Evolutionary conservation across 208 protist species (phyloP), one percentile per base, ranked within the genome.

Genomic region (Acanthamoeba lenticulata): DNA sequence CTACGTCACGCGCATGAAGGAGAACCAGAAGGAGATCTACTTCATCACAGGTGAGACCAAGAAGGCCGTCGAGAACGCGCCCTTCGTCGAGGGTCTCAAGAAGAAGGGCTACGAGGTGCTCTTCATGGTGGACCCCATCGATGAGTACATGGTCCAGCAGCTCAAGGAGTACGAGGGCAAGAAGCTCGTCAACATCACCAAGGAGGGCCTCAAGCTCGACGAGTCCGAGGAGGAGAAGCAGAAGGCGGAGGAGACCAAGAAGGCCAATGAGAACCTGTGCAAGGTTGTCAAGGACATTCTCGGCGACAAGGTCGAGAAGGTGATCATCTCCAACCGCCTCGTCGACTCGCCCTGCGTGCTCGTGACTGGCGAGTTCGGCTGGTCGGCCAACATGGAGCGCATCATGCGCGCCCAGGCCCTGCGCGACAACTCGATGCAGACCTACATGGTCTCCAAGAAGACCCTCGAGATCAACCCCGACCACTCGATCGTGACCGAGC

Each of bases 341-440:
- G 97, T 99, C 47, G 96, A 98, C 57, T 99, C 99, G 60, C 99
- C 99, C 83, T 99, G 99, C 96, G 97, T 97, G 94, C 97, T 99
- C n/a, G 99, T 99, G 74, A 99, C 99, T 45, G 98, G 98, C 90
- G 98, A 99, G 97, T 99, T 98, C 95, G 92, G 99, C 90, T 99
- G 99, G 99, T 99, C 98, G 40, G 99, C 99, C 94, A 99, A 99
- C 97, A 99, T 99, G 99, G 98, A 99, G 97, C 96, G 99, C 95
- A 99, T 99, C 97, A 99, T 99, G 99, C 99, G 99, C 96, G 99
- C 99, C 93, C 99, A 99, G 97, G 99, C 99, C 13, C 98, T 99
- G 21, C 97, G 98, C 95, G 99, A 99, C 95, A 98, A 96, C 42
- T 98, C 97, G 94, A 99, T 99, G 98, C 97, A 97, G 9, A 96